Evolutionary conservation across 495 filamentous ascomycete genomes (phyloP), one percentile per base, ranked within the genome.

Genomic region (Penicillium egyptiacum): DNA sequence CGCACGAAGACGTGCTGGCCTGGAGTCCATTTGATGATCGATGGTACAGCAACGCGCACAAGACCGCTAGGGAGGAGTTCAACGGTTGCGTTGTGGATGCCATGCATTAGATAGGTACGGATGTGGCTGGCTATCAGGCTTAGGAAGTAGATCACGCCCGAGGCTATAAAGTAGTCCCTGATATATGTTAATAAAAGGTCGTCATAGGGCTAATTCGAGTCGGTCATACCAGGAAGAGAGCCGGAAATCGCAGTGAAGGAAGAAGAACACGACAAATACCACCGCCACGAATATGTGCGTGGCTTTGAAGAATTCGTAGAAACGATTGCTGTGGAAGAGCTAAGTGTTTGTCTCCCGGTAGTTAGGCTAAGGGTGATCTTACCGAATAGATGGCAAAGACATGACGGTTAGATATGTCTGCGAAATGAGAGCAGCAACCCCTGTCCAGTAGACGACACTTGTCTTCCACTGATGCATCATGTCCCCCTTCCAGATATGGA

Each of bases 81-180:
- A 41, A 83, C 62, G 11, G 60, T 74, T 5, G 82, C 81, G 5
- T 67, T 69, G 49, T 79, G 76, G 0, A 75, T 41, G 31, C 78
- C 76, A 46, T 81, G 70, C 58, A 78, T 65, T 54, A 81, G 61
- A 44, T 67, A 75, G 3, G 77, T 80, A 33, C 78, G 73, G 41
- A 72, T 45, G n/a, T 73, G 73, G 0, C 78, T 59, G 39, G 75
- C 70, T 37, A 77, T 41, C 25, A 79, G 69, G 8, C 72, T 76
- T 2, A 69, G 28, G 6, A 77, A 47, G 64, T 84, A 86, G 22
- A 86, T 59, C 2, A 71, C 70, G 0, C 66, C 80, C 0, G 79
- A 74, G 6, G 81, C 80, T 60, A 86, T 82, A 58, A 86, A 85
- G 61, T 86, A 87, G 60, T 85, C 80, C 77, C 75, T 79, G 50